Percentiles rank a stretch among this genome's conserved stretches.
Evolutionary conservation across 1,139 yeast species (phyloP).

Genomic region (Hyphopichia khmerensis): DNA sequence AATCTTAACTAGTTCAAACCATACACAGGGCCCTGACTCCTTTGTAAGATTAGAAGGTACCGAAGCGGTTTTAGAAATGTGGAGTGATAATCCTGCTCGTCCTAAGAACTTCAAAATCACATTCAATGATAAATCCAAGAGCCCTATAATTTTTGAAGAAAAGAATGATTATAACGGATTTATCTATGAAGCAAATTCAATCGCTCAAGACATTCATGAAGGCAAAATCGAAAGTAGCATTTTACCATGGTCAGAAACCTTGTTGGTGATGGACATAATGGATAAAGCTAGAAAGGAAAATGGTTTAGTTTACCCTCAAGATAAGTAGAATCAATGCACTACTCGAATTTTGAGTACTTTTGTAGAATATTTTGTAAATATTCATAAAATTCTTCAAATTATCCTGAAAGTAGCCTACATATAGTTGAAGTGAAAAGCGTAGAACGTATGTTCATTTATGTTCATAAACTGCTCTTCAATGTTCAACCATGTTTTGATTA

Average conservation of each 20-base stretch:
- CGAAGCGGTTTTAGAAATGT: conserved; percentile 34
- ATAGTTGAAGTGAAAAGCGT: too few species aligned
- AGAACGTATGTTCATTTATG: too few species aligned
- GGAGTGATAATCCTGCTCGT: conserved; percentile 34
- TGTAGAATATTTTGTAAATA: not conserved
- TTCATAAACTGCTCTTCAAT: too few species aligned
- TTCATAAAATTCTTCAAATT: too few species aligned
- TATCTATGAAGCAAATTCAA: conserved; percentile 53
- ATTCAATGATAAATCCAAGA: conserved; percentile 18
- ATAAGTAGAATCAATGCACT: conserved; percentile 15
- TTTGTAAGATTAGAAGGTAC: conserved; percentile 40
- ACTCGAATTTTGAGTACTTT: too few species aligned
- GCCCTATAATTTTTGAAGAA: conserved; percentile 25
- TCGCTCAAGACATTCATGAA: conserved; percentile 38
- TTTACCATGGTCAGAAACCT: conserved; percentile 45
- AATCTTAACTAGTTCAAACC: conserved; percentile 32
- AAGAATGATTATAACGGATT: conserved; percentile 40
- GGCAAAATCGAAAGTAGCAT: conserved; percentile 32
- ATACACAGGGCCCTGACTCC: conserved; percentile 27
- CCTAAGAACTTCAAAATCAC: conserved; percentile 27
- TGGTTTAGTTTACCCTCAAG: conserved; percentile 43
- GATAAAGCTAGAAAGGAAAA: conserved; percentile 43
- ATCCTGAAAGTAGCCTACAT: too few species aligned
- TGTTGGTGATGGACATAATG: conserved; percentile 43
- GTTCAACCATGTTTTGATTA: too few species aligned